Conservation (phyloP, 1,284 basidiomycete species). For the Pseudozyma pruni region DNA sequence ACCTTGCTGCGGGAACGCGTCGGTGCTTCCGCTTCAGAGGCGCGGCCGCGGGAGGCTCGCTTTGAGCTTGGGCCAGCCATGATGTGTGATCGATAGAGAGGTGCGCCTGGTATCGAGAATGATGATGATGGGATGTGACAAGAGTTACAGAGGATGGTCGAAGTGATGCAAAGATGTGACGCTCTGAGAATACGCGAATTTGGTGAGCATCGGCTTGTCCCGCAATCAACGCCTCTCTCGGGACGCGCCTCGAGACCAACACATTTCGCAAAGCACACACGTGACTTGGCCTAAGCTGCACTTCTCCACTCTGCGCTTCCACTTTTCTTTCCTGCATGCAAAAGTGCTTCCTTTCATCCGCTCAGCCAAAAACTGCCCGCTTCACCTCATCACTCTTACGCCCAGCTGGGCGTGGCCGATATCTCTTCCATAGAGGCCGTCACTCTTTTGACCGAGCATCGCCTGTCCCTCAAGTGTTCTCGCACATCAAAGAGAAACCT, state of each 20-base stretch:
- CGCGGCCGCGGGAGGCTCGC: conserved; percentile 21
- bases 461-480: too few relatives aligned
- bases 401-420: background rate
- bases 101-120: background rate
- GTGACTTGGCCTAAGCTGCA: conserved; percentile 15
- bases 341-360: too few relatives aligned
- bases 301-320: conserved; percentile 1
- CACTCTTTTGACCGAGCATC: too few relatives aligned
- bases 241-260: conserved; percentile 33
- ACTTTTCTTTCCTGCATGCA: background rate
- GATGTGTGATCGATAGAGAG: background rate
- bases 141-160: too few relatives aligned
- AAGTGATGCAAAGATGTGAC: background rate
- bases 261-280: conserved; percentile 29
- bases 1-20: conserved; percentile 30
- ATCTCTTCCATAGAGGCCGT: too few relatives aligned
- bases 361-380: too few relatives aligned
- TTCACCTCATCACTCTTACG: background rate
- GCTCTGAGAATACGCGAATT: background rate
- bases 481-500: too few relatives aligned
- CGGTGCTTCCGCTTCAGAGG: conserved; percentile 13
- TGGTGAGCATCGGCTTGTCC: background rate
- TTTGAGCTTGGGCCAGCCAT: conserved; percentile 23
- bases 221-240: conserved; percentile 1
- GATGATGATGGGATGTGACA: background rate